Evolutionary conservation across 768 basidiomycete species (phyloP).

Genomic region (Russula compacta): DNA sequence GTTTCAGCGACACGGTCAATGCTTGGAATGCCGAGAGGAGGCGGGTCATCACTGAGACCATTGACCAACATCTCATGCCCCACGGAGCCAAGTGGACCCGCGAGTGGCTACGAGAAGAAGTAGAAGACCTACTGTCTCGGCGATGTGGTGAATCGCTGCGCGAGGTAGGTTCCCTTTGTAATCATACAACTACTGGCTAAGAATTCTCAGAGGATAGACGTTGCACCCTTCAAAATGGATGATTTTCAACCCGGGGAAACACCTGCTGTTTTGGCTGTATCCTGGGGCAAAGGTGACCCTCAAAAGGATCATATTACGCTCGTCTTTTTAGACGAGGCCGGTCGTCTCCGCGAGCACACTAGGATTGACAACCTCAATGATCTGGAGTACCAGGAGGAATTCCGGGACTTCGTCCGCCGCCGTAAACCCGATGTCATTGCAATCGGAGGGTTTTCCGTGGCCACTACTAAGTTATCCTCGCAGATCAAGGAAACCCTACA

Average conservation of each 20-base stretch:
- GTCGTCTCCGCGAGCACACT: conserved; percentile 82
- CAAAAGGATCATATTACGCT: conserved; percentile 81
- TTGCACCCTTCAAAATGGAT: conserved; percentile 58
- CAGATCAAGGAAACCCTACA: conserved; percentile 51
- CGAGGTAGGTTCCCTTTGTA: conserved; percentile 40
- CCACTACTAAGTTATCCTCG: conserved; percentile 62
- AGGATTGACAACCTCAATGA: conserved; percentile 84
- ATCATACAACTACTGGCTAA: neutral
- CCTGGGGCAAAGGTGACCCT: conserved; percentile 94
- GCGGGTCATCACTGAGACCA: conserved; percentile 65
- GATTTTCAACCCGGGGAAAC: conserved; percentile 62
- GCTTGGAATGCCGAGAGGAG: conserved; percentile 88
- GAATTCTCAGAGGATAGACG: conserved; percentile 61
- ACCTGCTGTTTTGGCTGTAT: conserved; percentile 77
- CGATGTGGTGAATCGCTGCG: conserved; percentile 61
- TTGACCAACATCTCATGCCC: conserved; percentile 78
- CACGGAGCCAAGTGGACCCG: conserved; percentile 80
- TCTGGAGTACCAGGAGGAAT: conserved; percentile 56
- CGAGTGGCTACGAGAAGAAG: conserved; percentile 83
- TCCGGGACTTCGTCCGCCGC: conserved; percentile 72
- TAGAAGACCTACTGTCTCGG: conserved; percentile 72
- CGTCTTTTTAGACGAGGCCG: conserved; percentile 80
- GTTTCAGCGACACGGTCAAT: conserved; percentile 73
- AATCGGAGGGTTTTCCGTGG: conserved; percentile 79
- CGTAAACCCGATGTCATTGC: conserved; percentile 84